phyloP scores from a whole-genome alignment of 2,329 filamentous ascomycete genomes.

The Tricladium varicosporioides region DNA sequence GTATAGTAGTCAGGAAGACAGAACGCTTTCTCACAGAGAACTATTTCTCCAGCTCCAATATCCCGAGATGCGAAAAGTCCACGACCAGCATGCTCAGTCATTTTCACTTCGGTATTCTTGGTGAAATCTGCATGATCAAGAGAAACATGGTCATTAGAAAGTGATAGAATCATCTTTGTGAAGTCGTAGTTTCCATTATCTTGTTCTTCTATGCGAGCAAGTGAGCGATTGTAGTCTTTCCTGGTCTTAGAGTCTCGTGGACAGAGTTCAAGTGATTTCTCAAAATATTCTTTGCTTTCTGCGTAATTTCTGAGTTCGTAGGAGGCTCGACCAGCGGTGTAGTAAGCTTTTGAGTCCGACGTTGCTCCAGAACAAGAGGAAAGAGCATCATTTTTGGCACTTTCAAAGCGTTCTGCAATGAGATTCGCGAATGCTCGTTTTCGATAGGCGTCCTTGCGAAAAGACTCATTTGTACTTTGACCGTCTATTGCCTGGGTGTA shows the following conservation, averaged over 20 bases:
- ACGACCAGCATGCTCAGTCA: constrained; percentile 2
- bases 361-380: constrained; percentile 8
- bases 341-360: constrained; percentile 15
- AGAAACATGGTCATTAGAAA: constrained; percentile 3
- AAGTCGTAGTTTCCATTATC: constrained; percentile 17
- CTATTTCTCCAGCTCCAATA: constrained; percentile 12
- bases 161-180: constrained; percentile 2
- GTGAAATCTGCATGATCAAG: constrained; percentile 17
- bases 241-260: constrained; percentile 9
- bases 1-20: constrained; percentile 15
- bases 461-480: neutral
- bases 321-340: constrained; percentile 14
- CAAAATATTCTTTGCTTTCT: constrained; percentile 12
- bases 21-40: constrained; percentile 21
- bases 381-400: constrained; percentile 16
- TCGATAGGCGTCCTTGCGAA: constrained; percentile 4
- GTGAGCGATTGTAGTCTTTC: constrained; percentile 10
- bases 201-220: constrained; percentile 11
- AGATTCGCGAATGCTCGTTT: constrained; percentile 21
- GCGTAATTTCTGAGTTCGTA: constrained; percentile 13
- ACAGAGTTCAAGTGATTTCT: constrained; percentile 9
- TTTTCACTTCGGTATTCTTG: constrained; percentile 3
- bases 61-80: constrained; percentile 12
- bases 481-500: constrained; percentile 18
- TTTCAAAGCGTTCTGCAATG: constrained; percentile 9